These are phyloP conservation scores for Monosporascus ibericus DNA, from an alignment of 2,329 filamentous ascomycete species.

Conservation along the genomic window DNA sequence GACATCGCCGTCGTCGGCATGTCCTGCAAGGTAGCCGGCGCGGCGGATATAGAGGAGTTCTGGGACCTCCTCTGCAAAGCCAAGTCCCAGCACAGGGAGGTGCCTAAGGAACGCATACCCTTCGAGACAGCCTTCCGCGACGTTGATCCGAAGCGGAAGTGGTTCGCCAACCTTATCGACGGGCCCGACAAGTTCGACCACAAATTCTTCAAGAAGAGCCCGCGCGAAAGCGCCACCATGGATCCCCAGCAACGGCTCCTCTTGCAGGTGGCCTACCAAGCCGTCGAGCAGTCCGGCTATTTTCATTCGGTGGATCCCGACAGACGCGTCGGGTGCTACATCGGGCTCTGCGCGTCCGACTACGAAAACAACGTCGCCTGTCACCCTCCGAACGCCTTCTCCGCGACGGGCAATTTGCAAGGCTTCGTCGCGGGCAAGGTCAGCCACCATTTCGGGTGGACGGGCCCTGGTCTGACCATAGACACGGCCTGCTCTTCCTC, in stretches of 20 bases:
- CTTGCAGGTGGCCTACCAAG: constrained; percentile 18
- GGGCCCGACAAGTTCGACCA: constrained; percentile 20
- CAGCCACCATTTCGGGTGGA: constrained; percentile 29
- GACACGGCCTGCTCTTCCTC: constrained; percentile 34
- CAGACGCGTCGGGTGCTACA: constrained; percentile 28
- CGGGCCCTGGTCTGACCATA: constrained; percentile 25
- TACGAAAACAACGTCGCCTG: constrained; percentile 28
- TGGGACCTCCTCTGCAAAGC: constrained; percentile 22
- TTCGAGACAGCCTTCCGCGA: constrained; percentile 19
- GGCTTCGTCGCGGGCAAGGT: constrained; percentile 24
- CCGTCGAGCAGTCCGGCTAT: constrained; percentile 21
- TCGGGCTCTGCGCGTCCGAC: constrained; percentile 18
- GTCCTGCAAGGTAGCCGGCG: constrained; percentile 27
- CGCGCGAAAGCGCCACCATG: constrained; percentile 11
- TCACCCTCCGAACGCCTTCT: constrained; percentile 30
- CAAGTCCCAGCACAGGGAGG: constrained; percentile 23
- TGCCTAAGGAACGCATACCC: constrained; percentile 16
- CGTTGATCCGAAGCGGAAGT: constrained; percentile 18
- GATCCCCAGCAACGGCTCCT: constrained; percentile 16
- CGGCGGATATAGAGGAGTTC: constrained; percentile 28
- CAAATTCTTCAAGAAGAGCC: constrained; percentile 17
- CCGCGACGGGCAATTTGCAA: constrained; percentile 21
- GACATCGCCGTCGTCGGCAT: constrained; percentile 31
- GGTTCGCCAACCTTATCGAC: constrained; percentile 21
- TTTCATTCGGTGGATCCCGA: constrained; percentile 7